Base-by-base conservation (phyloP, 2,329 filamentous ascomycete genomes). In the Curvularia lunata region DNA sequence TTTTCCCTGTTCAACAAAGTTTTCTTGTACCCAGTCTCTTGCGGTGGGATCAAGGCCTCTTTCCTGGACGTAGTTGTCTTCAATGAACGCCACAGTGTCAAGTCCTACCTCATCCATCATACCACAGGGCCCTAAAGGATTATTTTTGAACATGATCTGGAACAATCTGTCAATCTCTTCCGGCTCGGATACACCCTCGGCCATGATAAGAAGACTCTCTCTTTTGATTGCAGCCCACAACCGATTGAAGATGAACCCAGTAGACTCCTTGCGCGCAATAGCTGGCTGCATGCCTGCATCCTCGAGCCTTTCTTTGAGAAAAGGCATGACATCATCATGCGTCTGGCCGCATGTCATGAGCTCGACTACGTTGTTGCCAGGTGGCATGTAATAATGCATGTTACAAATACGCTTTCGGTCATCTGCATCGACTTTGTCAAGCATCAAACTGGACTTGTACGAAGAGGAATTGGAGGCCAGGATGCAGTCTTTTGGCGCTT, bases 151-250 rank as follows among this genome's bases (percentile, higher is more conserved):
- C 67, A 82, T 80, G 52, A 81, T 75, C 12, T 54, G 62, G 77
- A 81, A 85, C 5, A 85, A 65, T 0, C 63, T 62, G 56, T 86
- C 84, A 25, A 85, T 79, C 48, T 84, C 79, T n/a, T 78, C 71
- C 0, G 84, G 81, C 0, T 72, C 75, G 0, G 78, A 77, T 0
- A 85, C 82, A 0, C 77, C 83, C 48, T 85, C 83, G 0, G 80
- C 75, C 2, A 86, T 60, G 9, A 85, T 82, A 0, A 69, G 78
- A 50, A 86, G 59, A 0, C 73, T 69, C 61, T 86, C 84, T 2
- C 84, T 76, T 67, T 86, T 85, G 16, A 86, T 76, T 0, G 84
- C 84, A 0, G 84, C 84, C 83, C 84, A 86, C 0, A 86, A 68
- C 0, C 84, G 80, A 52, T 86, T 85, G 64, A 84, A 83, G 34